Percentiles rank a stretch among this genome's conserved stretches.
Evolutionary conservation across 441 rosid species (phyloP).

Genomic region (Arabidopsis hybrid): DNA sequence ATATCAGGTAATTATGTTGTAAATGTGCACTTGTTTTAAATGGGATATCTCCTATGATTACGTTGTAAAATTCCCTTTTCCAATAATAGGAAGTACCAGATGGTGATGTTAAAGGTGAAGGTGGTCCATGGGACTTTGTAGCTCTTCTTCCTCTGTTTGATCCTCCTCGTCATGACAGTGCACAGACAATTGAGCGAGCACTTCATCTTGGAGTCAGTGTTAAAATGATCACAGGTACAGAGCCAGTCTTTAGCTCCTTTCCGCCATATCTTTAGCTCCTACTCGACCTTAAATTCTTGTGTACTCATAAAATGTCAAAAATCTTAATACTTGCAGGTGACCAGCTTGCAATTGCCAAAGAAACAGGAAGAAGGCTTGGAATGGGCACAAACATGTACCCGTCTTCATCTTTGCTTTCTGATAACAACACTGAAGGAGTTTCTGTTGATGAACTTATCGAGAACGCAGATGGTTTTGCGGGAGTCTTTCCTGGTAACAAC

Average conservation of each 20-base stretch:
- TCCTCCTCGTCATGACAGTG: slow-evolving; percentile 57
- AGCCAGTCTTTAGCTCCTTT: background rate
- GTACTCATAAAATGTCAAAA: slow-evolving; percentile 4
- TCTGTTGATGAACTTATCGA: slow-evolving; percentile 50
- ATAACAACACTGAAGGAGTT: slow-evolving; percentile 33
- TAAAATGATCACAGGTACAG: slow-evolving; percentile 59
- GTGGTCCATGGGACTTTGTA: slow-evolving; percentile 64
- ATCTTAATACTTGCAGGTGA: slow-evolving; percentile 47
- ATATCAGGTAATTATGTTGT: slow-evolving; percentile 36
- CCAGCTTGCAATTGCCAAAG: slow-evolving; percentile 60
- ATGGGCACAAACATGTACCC: slow-evolving; percentile 51
- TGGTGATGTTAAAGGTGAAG: slow-evolving; percentile 54
- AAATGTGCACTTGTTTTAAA: background rate
- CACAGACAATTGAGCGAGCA: slow-evolving; percentile 57
- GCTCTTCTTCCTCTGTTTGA: slow-evolving; percentile 64
- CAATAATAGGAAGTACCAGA: slow-evolving; percentile 51
- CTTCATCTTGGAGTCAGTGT: slow-evolving; percentile 61
- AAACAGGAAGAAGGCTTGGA: slow-evolving; percentile 62
- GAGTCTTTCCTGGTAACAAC: slow-evolving; percentile 53
- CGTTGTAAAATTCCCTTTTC: background rate
- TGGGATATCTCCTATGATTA: background rate
- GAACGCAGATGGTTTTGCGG: slow-evolving; percentile 58
- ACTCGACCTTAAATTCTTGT: background rate
- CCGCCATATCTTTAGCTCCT: background rate
- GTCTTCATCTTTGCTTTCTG: slow-evolving; percentile 49